Evolutionary conservation across 1,284 basidiomycete genomes (phyloP), one percentile per base, ranked within the genome.

Genomic region (Coniophora puteana): DNA sequence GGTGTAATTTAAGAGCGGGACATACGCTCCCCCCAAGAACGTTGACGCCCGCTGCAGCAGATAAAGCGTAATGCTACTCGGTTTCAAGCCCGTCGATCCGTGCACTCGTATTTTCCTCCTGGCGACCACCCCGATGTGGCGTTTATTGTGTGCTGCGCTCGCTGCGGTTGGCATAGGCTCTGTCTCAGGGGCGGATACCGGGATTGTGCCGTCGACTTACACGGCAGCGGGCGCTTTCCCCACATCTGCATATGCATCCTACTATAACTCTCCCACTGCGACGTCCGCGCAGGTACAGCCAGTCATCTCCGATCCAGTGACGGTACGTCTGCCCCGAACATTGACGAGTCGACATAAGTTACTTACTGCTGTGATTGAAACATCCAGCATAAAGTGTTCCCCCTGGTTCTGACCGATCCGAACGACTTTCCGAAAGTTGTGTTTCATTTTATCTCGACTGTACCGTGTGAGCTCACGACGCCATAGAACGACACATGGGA

Each of bases 191-290:
- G n/a, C n/a, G n/a, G n/a, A n/a, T n/a, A n/a, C n/a, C n/a, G n/a
- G n/a, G n/a, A n/a, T n/a, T n/a, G n/a, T n/a, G n/a, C n/a, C n/a
- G n/a, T n/a, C 73, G 8, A 71, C 71, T 3, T 83, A 74, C 52
- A 77, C 78, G 4, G 79, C 65, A 6, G 72, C 79, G 13, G 80
- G 80, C 8, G 55, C 59, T 10, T 83, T 85, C 55, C 81, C 82
- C 2, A 81, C 80, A 3, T 74, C 76, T 3, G 59, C 69, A 18
- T 84, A 74, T 52, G 55, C 59, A 6, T 66, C 74, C 45, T 87
- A 85, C 58, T 84, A 78, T 62, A 84, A 86, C 53, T 60, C 72
- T 47, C 81, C 83, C 6, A 85, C 80, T 3, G 78, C 74, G 22
- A 84, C 80, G 4, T 69, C 69, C 23, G 74, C 66, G 3, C 80